Conservation (phyloP, 179 eudicot genomes). For the Silene coronaria region DNA sequence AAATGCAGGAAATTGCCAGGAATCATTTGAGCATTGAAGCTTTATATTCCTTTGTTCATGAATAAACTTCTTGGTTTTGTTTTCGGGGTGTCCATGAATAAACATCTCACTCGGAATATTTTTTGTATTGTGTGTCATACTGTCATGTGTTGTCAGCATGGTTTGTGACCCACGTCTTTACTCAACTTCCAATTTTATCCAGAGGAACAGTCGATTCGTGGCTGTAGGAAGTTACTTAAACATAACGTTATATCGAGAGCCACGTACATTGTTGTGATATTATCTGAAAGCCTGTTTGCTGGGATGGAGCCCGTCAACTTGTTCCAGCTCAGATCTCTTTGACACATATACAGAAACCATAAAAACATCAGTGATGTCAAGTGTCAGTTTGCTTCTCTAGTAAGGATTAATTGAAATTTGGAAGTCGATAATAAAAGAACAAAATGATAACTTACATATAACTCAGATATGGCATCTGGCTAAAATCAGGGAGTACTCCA, state of each 20-base stretch:
- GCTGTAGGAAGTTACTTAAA: not conserved
- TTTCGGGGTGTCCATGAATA: not conserved
- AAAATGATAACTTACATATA: conserved; percentile 45
- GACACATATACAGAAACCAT: conserved; percentile 11
- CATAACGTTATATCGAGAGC: conserved; percentile 7
- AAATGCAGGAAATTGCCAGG: no score
- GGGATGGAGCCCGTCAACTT: conserved; percentile 63
- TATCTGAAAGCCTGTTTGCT: conserved; percentile 47
- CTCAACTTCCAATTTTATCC: not conserved
- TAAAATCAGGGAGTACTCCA: conserved; percentile 59
- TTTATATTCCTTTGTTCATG: not conserved
- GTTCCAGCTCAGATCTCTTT: conserved; percentile 73
- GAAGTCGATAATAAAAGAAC: conserved; percentile 10
- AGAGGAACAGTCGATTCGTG: not conserved
- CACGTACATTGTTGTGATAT: conserved; percentile 66
- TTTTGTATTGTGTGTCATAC: not conserved
- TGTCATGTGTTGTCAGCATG: not conserved
- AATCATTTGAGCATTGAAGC: not conserved
- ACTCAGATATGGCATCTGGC: conserved; percentile 45
- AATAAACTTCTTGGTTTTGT: not conserved
- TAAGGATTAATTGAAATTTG: not conserved
- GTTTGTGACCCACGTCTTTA: not conserved
- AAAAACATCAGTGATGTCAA: conserved; percentile 3
- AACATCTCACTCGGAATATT: not conserved
- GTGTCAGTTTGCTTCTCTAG: not conserved